phyloP scores from a whole-genome alignment of 495 filamentous ascomycete genomes.

The Hypoxylon trugodes region DNA sequence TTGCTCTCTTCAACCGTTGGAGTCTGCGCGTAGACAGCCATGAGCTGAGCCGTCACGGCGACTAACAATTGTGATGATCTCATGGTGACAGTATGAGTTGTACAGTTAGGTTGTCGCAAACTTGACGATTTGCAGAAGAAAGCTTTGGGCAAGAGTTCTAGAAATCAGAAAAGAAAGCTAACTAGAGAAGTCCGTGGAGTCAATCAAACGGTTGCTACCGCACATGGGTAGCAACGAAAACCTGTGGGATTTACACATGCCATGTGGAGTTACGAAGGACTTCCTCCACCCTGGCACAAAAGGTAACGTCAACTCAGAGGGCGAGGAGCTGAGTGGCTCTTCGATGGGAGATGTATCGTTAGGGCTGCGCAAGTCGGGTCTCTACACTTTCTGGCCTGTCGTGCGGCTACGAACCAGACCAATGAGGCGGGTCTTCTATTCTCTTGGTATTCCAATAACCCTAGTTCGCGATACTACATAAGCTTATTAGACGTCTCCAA shows the following conservation, averaged over 20 bases:
- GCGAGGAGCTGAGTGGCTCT: neutral
- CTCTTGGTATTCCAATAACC: too few relatives aligned
- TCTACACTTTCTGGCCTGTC: too few relatives aligned
- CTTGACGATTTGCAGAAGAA: neutral
- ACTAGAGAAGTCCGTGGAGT: neutral
- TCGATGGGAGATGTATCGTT: neutral
- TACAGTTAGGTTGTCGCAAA: neutral
- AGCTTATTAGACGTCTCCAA: too few relatives aligned
- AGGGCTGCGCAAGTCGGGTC: neutral
- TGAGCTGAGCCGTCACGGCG: neutral
- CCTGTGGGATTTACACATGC: neutral
- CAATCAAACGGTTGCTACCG: slow-evolving; percentile 3
- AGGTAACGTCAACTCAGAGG: neutral
- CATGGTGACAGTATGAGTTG: neutral
- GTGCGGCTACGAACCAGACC: too few relatives aligned
- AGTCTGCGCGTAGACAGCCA: slow-evolving; percentile 3
- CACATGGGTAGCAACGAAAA: neutral
- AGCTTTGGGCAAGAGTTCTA: neutral
- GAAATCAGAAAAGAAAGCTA: neutral
- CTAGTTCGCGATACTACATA: too few relatives aligned
- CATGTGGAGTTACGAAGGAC: slow-evolving; percentile 8
- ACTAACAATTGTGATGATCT: neutral
- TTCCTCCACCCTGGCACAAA: neutral
- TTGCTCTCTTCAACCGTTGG: neutral
- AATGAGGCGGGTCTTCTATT: too few relatives aligned